phyloP scores from a whole-genome alignment of 2,329 filamentous ascomycete genomes.

The Penicillium sp. region DNA sequence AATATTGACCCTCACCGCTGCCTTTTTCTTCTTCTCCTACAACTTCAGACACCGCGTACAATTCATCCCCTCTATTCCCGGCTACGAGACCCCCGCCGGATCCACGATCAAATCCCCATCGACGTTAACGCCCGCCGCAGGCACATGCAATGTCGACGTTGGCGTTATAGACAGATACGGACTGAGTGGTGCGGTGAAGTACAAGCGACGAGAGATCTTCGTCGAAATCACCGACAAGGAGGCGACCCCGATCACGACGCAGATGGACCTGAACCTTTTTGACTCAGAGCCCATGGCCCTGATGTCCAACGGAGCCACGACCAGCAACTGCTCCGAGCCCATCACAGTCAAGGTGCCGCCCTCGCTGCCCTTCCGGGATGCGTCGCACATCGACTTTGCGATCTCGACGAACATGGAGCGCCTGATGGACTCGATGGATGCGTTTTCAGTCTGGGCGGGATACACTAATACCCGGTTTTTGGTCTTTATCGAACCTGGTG shows the following conservation, averaged over 20 bases:
- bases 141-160: constrained; percentile 7
- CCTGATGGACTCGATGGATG: constrained; percentile 48
- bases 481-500: constrained; percentile 47
- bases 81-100: neutral
- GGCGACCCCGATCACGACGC: neutral
- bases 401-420: constrained; percentile 53
- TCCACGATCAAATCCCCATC: neutral
- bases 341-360: constrained; percentile 47
- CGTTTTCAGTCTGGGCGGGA: constrained; percentile 56
- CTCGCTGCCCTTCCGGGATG: constrained; percentile 42
- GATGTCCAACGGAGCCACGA: neutral
- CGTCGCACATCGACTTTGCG: constrained; percentile 54
- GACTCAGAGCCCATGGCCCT: constrained; percentile 2
- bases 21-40: constrained; percentile 11
- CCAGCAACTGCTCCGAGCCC: constrained; percentile 38
- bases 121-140: neutral
- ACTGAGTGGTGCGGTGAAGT: constrained; percentile 4
- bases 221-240: constrained; percentile 9
- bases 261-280: constrained; percentile 12
- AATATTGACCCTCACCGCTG: constrained; percentile 4
- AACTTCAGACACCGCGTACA: constrained; percentile 7
- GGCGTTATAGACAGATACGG: constrained; percentile 5
- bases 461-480: constrained; percentile 51
- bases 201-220: constrained; percentile 8
- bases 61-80: constrained; percentile 1